Percentiles rank a stretch among this genome's conserved stretches.
Conservation (phyloP, 345 rosid species). For the Citrus cavaleriei region DNA sequence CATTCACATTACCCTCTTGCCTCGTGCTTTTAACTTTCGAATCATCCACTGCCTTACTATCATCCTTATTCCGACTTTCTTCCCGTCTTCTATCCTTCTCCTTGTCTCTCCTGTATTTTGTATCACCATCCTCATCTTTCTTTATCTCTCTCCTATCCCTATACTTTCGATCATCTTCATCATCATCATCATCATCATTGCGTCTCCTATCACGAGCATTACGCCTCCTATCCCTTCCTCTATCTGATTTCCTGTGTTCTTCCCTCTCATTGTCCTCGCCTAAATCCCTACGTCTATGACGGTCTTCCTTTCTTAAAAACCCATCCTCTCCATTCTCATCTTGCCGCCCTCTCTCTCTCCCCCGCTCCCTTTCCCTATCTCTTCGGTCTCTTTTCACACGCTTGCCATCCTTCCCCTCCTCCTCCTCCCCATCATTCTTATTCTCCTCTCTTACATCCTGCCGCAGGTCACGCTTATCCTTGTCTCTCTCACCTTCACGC, state of each 20-base stretch:
- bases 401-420: conserved; percentile 18
- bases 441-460: neutral
- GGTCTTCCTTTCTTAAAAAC: conserved; percentile 24
- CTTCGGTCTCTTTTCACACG: conserved; percentile 15
- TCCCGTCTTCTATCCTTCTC: conserved; percentile 27
- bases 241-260: conserved; percentile 1
- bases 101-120: conserved; percentile 20
- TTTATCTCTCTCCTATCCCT: conserved; percentile 15
- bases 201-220: neutral
- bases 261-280: conserved; percentile 27
- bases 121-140: conserved; percentile 27
- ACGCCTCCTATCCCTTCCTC: conserved; percentile 3
- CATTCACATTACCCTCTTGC: conserved; percentile 38
- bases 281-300: conserved; percentile 20
- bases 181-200: neutral
- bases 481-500: neutral
- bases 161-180: neutral
- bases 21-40: conserved; percentile 16
- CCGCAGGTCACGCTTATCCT: neutral
- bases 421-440: neutral
- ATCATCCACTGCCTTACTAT: conserved; percentile 24
- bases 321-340: conserved; percentile 21
- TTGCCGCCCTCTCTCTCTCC: conserved; percentile 16
- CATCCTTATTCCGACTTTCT: conserved; percentile 22
- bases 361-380: conserved; percentile 12